phyloP scores from a whole-genome alignment of 495 filamentous ascomycete genomes.

The Aspergillus biplanus region DNA sequence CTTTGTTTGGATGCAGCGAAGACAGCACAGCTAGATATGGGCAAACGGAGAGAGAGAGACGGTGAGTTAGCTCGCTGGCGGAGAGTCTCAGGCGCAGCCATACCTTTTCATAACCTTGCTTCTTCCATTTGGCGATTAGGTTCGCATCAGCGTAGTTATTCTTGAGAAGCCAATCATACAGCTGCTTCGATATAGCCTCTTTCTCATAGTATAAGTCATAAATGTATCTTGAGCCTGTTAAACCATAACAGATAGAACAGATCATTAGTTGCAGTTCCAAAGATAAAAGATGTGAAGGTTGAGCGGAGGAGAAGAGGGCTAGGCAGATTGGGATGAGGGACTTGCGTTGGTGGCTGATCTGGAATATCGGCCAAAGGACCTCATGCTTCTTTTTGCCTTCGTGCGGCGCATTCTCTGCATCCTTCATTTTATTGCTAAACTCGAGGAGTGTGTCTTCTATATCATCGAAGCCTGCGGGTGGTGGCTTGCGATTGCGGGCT shows the following conservation, averaged over 20 bases:
- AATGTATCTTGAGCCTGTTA: constrained; percentile 77
- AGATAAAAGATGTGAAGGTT: not conserved
- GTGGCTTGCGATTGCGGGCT: constrained; percentile 80
- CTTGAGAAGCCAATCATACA: constrained; percentile 97
- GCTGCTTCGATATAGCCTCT: constrained; percentile 84
- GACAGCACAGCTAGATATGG: constrained; percentile 74
- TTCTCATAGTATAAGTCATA: constrained; percentile 99
- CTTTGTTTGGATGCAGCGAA: constrained; percentile 96
- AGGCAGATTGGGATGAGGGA: constrained; percentile 3
- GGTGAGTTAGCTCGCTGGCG: not conserved
- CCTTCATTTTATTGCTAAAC: constrained; percentile 98
- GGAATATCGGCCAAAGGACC: constrained; percentile 94
- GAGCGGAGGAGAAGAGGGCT: constrained; percentile 13
- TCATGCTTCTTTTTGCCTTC: constrained; percentile 85
- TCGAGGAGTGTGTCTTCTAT: constrained; percentile 95
- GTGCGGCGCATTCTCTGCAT: constrained; percentile 81
- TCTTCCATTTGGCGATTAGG: constrained; percentile 99
- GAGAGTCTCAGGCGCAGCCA: constrained; percentile 14
- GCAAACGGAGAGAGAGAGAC: no score
- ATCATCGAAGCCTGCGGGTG: constrained; percentile 93
- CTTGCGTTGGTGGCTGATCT: constrained; percentile 92
- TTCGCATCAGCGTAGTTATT: constrained; percentile 93
- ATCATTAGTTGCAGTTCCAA: constrained; percentile 2
- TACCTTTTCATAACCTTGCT: constrained; percentile 98
- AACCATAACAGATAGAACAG: not conserved